Conservation (phyloP, 257 asterid genomes). For the Thymus quinquecostatus region DNA sequence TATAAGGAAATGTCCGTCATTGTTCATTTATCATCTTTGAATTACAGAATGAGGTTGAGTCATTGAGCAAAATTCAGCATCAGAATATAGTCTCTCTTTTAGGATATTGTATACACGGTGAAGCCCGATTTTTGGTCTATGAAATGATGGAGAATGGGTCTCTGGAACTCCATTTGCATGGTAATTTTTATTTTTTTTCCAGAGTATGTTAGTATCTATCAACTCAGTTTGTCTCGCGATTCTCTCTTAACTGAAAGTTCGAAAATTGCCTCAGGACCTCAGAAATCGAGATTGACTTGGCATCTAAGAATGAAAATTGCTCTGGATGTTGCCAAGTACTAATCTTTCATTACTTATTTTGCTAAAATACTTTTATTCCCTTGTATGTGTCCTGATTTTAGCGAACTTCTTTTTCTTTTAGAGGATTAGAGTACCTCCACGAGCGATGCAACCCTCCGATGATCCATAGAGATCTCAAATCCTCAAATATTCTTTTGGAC, state of each 20-base stretch:
- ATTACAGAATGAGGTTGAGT: conserved; percentile 83
- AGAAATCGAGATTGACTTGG: conserved; percentile 75
- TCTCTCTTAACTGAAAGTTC: conserved; percentile 2
- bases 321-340: conserved; percentile 88
- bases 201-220: background rate
- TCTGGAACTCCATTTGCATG: conserved; percentile 78
- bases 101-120: conserved; percentile 75
- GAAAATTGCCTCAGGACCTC: conserved; percentile 53
- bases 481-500: conserved; percentile 86
- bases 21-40: conserved; percentile 24
- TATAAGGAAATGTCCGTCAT: conserved; percentile 7
- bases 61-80: conserved; percentile 75
- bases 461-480: conserved; percentile 90
- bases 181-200: conserved; percentile 38
- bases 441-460: conserved; percentile 86
- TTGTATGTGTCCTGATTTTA: conserved; percentile 6
- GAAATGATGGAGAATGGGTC: conserved; percentile 94
- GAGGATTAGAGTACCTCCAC: conserved; percentile 90
- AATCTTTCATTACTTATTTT: background rate
- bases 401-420: conserved; percentile 28
- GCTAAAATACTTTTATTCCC: background rate
- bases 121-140: conserved; percentile 71
- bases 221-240: background rate
- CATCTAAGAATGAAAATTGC: conserved; percentile 91
- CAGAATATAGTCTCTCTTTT: conserved; percentile 81